Percentiles rank a stretch among this genome's conserved stretches.
phyloP scores from a whole-genome alignment of 148 eudicot species.

The Suaeda aralocaspica region DNA sequence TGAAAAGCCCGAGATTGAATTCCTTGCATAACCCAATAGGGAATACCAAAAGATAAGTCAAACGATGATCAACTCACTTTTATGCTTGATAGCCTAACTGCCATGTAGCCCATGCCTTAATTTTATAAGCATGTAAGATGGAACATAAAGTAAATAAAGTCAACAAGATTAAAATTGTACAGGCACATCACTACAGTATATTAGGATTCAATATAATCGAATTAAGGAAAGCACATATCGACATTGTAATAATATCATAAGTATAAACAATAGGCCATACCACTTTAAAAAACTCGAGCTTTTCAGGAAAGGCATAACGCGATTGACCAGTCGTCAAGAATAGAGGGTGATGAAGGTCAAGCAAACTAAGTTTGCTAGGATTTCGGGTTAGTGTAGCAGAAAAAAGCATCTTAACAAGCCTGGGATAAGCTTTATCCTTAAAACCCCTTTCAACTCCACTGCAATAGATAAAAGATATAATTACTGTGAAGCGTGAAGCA shows the following conservation, averaged over 20 bases:
- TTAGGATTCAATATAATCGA: no score
- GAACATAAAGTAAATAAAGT: background rate
- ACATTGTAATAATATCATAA: background rate
- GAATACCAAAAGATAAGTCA: background rate
- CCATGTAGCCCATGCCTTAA: background rate
- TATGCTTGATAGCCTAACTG: background rate
- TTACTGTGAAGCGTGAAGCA: background rate
- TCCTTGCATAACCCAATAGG: background rate
- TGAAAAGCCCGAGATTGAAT: background rate
- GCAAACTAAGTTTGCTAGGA: constrained; percentile 89
- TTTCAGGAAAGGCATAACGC: constrained; percentile 81
- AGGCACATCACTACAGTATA: background rate
- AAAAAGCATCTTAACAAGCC: constrained; percentile 88
- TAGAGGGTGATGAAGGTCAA: constrained; percentile 87
- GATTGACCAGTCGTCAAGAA: constrained; percentile 64
- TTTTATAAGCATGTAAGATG: background rate
- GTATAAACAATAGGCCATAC: constrained; percentile 31
- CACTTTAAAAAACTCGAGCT: constrained; percentile 67
- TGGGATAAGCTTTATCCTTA: constrained; percentile 62
- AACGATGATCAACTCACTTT: background rate
- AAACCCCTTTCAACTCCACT: constrained; percentile 90
- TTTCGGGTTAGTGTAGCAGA: constrained; percentile 93
- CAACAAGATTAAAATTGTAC: constrained; percentile 1
- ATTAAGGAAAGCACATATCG: background rate
- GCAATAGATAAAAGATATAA: constrained; percentile 30